Conservation (phyloP, 2,329 filamentous ascomycete genomes). For the Aspergillus bombycis region DNA sequence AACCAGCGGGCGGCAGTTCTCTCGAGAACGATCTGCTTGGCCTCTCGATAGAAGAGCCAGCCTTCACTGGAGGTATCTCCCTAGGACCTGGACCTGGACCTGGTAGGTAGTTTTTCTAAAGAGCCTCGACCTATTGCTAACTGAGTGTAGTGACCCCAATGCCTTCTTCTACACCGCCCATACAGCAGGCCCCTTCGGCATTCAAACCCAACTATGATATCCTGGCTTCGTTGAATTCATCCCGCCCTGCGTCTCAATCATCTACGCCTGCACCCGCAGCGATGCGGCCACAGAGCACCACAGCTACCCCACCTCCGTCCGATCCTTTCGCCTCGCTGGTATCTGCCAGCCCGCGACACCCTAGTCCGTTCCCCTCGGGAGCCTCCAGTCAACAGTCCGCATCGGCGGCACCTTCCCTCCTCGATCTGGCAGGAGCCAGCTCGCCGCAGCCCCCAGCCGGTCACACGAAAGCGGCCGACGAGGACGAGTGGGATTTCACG, state of each 20-base stretch:
- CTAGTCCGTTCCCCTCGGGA: constrained; percentile 41
- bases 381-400: constrained; percentile 22
- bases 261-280: constrained; percentile 52
- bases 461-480: constrained; percentile 55
- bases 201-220: constrained; percentile 61
- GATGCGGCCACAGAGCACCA: constrained; percentile 33
- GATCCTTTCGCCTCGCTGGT: constrained; percentile 66
- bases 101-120: not conserved
- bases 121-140: not conserved
- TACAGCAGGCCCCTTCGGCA: constrained; percentile 48
- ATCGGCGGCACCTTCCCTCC: constrained; percentile 33
- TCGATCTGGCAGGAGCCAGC: constrained; percentile 34
- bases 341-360: constrained; percentile 55
- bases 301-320: constrained; percentile 42
- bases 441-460: constrained; percentile 22
- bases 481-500: constrained; percentile 94
- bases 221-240: constrained; percentile 55
- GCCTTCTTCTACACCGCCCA: constrained; percentile 31
- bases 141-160: constrained; percentile 47
- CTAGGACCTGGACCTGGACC: constrained; percentile 62
- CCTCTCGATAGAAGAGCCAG: constrained; percentile 74
- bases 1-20: constrained; percentile 60
- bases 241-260: constrained; percentile 52
- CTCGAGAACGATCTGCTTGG: constrained; percentile 91
- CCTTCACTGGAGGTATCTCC: constrained; percentile 80